Percentiles rank a stretch among this genome's conserved stretches.
Conservation (phyloP, 2,329 filamentous ascomycete genomes). For the Plenodomus biglobosus region DNA sequence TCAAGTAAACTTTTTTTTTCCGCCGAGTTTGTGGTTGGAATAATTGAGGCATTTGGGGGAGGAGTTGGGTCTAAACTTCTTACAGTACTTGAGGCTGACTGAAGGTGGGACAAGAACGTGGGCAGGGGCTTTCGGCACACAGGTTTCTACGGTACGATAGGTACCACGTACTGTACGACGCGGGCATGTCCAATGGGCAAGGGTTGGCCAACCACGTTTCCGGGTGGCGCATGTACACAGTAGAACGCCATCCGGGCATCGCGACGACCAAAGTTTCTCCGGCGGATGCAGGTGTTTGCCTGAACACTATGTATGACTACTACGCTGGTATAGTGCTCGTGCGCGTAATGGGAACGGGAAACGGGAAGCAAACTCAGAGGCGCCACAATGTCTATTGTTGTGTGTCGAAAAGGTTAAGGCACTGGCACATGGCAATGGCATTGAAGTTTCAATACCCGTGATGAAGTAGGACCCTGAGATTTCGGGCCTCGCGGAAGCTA, state of each 20-base stretch:
- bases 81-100: neutral
- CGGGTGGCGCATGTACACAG: neutral
- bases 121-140: neutral
- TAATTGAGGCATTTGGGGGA: too few species aligned
- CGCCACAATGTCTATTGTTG: neutral
- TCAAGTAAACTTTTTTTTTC: too few species aligned
- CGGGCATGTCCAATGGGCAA: neutral
- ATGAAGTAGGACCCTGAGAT: neutral
- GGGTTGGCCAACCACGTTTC: neutral
- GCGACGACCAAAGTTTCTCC: neutral
- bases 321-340: too few species aligned
- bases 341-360: too few species aligned
- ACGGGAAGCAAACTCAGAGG: neutral
- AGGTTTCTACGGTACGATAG: too few species aligned
- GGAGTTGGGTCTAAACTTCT: too few species aligned
- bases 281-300: neutral
- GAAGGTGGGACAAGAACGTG: neutral
- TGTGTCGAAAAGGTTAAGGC: too few species aligned
- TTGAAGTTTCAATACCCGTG: neutral
- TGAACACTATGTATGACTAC: neutral
- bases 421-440: neutral
- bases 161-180: too few species aligned
- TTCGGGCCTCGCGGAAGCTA: neutral
- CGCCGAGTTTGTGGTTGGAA: too few species aligned
- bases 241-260: neutral